phyloP scores from a whole-genome alignment of 371 early-diverging fungal species.

The Lichtheimia hyalospora region DNA sequence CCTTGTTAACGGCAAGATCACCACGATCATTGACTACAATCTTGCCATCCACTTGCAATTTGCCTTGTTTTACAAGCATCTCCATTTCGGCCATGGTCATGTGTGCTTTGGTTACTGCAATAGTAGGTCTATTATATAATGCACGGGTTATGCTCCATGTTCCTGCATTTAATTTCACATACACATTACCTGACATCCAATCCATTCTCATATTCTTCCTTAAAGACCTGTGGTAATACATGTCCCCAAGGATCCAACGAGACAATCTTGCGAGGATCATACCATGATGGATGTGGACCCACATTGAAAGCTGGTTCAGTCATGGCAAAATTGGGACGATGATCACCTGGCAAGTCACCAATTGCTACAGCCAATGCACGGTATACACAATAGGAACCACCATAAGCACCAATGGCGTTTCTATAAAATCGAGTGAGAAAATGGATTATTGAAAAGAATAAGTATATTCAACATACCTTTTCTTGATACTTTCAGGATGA shows the following conservation, averaged over 20 bases:
- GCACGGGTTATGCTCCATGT: background rate
- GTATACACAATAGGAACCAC: slow-evolving; percentile 93
- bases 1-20: slow-evolving; percentile 89
- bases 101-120: slow-evolving; percentile 93
- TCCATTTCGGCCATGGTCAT: slow-evolving; percentile 93
- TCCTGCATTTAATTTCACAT: background rate
- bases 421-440: slow-evolving; percentile 23
- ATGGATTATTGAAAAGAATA: background rate
- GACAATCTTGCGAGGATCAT: slow-evolving; percentile 88
- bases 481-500: slow-evolving; percentile 72
- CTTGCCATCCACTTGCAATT: slow-evolving; percentile 77
- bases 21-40: slow-evolving; percentile 78
- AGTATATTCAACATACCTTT: slow-evolving; percentile 53
- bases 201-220: slow-evolving; percentile 66
- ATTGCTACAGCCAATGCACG: slow-evolving; percentile 92
- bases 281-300: slow-evolving; percentile 87
- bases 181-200: slow-evolving; percentile 79
- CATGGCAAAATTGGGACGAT: slow-evolving; percentile 86
- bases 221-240: slow-evolving; percentile 63
- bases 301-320: slow-evolving; percentile 87
- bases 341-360: slow-evolving; percentile 80
- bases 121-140: slow-evolving; percentile 68
- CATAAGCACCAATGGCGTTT: slow-evolving; percentile 94
- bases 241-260: slow-evolving; percentile 96
- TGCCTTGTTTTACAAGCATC: slow-evolving; percentile 65